phyloP scores from a whole-genome alignment of 1,284 basidiomycete genomes.

The Sparassis latifolia region DNA sequence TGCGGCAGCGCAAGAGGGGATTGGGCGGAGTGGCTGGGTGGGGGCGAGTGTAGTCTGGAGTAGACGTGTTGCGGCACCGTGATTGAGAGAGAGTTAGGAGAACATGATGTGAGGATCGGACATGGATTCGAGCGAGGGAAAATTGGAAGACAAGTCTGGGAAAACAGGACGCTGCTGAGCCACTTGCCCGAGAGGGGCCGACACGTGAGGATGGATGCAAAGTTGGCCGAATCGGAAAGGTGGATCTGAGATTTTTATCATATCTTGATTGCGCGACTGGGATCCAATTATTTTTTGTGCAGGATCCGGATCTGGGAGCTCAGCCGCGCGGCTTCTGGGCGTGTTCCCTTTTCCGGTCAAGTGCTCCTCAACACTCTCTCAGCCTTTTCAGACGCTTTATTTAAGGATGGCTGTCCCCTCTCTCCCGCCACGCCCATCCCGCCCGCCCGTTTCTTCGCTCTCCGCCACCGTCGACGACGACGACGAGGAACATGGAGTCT shows the following conservation, averaged over 20 bases:
- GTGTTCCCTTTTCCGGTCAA: constrained; percentile 4
- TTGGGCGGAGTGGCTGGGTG: too few relatives aligned
- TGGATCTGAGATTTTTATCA: constrained; percentile 19
- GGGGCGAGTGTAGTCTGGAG: too few relatives aligned
- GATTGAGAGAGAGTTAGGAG: too few relatives aligned
- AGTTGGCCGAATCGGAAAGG: constrained; percentile 6
- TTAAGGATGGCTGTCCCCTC: constrained; percentile 6
- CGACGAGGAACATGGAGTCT: too few relatives aligned
- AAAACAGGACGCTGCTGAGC: not conserved
- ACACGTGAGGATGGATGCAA: constrained; percentile 11
- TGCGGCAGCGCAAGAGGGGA: not conserved
- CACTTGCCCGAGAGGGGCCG: constrained; percentile 1
- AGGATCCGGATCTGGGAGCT: constrained; percentile 15
- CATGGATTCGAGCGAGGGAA: constrained; percentile 9
- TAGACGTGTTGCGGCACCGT: too few relatives aligned
- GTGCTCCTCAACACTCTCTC: constrained; percentile 17
- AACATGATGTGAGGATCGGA: too few relatives aligned
- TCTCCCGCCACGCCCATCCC: constrained; percentile 6
- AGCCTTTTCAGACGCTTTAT: constrained; percentile 6
- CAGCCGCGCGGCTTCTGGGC: constrained; percentile 2
- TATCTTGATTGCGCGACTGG: constrained; percentile 18
- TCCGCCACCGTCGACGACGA: constrained; percentile 15
- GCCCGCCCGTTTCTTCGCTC: constrained; percentile 6
- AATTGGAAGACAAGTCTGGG: not conserved
- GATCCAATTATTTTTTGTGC: constrained; percentile 7